A percentile compares a stretch with the other conserved stretches of the same genome.
Evolutionary conservation across 1,284 basidiomycete species (phyloP).

Genomic region (Leccinum fallax): DNA sequence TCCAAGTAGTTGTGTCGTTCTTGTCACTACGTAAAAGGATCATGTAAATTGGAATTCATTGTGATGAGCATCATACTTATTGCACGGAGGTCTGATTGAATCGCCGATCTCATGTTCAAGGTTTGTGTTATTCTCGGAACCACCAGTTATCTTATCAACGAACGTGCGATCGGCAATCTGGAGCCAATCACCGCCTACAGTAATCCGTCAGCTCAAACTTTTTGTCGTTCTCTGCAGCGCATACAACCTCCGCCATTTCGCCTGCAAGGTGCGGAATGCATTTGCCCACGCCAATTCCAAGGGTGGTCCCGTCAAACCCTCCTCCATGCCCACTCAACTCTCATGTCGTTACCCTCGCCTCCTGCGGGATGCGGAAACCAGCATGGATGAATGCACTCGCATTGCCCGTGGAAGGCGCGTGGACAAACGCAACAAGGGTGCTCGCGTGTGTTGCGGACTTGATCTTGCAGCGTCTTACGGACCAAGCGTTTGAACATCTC

Average conservation of each 20-base stretch:
- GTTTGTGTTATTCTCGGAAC: no score
- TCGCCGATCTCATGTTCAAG: no score
- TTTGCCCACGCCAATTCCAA: conserved; percentile 15
- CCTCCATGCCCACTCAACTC: conserved; percentile 8
- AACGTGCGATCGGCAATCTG: no score
- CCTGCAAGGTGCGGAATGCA: background rate
- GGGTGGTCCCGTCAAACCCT: conserved; percentile 21
- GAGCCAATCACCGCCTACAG: no score
- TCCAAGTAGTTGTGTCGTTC: conserved; percentile 18
- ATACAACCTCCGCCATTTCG: no score
- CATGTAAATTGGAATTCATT: background rate
- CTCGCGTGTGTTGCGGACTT: background rate
- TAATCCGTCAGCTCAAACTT: no score
- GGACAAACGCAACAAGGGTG: background rate
- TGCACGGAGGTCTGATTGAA: no score
- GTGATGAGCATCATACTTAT: no score
- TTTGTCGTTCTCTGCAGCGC: no score
- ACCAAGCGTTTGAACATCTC: background rate
- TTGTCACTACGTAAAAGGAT: background rate
- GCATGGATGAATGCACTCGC: conserved; percentile 20
- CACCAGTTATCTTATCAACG: no score
- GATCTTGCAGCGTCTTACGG: background rate
- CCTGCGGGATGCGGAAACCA: conserved; percentile 25
- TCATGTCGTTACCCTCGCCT: conserved; percentile 13
- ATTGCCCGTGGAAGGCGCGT: background rate